Base-by-base conservation (phyloP, 192 early-diverging fungal genomes). In the Dispira simplex region DNA sequence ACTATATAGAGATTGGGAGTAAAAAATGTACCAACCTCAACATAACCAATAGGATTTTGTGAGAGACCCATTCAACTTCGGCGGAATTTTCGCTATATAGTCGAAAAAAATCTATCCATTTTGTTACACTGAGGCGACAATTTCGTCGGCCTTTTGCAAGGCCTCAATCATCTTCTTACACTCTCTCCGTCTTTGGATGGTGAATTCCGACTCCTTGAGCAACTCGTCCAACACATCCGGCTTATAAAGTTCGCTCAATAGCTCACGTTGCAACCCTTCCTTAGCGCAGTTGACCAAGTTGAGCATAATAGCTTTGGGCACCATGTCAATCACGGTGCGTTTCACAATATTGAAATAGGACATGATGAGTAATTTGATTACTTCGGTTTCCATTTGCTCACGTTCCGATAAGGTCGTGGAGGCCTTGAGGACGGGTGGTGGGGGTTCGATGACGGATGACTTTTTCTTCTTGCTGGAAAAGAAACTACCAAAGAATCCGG, bases 341-440 rank as follows among this genome's bases (percentile, higher is more conserved):
- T 99, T 99, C 62, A 98, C 95, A 78, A 99, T 98, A 72, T 92
- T 90, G 71, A 85, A 99, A 81, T 99, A 99, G 20, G 95, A 98
- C 65, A 90, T 82, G 63, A 99, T 91, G 63, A 97, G 76, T 55
- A 98, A 77, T 76, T 98, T 87, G 70, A 98, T 99, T 20, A 99
- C 93, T 76, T 99, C 97, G 4, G 90, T 98, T 66, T 99, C 97
- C 78, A 95, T 89, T 72, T 84, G 80, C 76, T 99, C 97, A 54
- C 95, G 85, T 72, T 99, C 97, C 20, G 95, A 97, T 39, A 98
- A 73, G 64, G 85, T 94, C 65, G 95, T 95, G 23, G 85, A 84
- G 0, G 97, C 93, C 79, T 95, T 98, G 68, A 99, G 81, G 46
- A 78, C 71, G 23, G 66, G 67, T 26, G 77, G 77, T n/a, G 77